Evolutionary conservation across 208 protist genomes (phyloP).

Genomic region (Balamuthia mandrillaris): DNA sequence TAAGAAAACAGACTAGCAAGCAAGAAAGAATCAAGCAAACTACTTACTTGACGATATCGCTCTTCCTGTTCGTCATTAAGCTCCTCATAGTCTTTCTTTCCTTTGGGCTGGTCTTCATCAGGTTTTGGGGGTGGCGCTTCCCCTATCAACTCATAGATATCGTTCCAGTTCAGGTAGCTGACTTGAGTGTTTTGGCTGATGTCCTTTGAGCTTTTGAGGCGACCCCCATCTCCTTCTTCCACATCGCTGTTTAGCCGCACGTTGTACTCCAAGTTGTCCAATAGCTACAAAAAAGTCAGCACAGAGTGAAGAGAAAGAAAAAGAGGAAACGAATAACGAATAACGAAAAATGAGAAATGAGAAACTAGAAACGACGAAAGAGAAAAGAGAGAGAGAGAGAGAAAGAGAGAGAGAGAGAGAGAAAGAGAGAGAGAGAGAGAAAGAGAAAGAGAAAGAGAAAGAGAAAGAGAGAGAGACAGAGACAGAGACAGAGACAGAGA

Average conservation of each 20-base stretch:
- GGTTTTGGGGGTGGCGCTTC: no score
- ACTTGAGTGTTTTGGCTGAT: conserved; percentile 23
- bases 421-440: no score
- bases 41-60: neutral
- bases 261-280: conserved; percentile 64
- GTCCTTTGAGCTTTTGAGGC: neutral
- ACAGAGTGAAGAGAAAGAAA: no score
- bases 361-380: neutral
- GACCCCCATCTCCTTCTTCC: neutral
- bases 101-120: no score
- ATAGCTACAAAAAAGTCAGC: conserved; percentile 38
- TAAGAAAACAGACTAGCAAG: neutral
- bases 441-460: no score
- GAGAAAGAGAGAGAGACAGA: no score
- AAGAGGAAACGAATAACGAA: no score
- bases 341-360: neutral
- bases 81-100: no score
- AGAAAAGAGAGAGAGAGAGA: neutral
- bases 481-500: no score
- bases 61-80: conserved; percentile 6
- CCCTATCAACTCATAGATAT: no score
- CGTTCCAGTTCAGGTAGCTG: conserved; percentile 60
- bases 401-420: neutral
- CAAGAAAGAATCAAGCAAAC: neutral
- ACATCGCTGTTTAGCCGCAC: conserved; percentile 49